Evolutionary conservation across 2,329 filamentous ascomycete species (phyloP).

Genomic region (Hirsutella minnesotensis): DNA sequence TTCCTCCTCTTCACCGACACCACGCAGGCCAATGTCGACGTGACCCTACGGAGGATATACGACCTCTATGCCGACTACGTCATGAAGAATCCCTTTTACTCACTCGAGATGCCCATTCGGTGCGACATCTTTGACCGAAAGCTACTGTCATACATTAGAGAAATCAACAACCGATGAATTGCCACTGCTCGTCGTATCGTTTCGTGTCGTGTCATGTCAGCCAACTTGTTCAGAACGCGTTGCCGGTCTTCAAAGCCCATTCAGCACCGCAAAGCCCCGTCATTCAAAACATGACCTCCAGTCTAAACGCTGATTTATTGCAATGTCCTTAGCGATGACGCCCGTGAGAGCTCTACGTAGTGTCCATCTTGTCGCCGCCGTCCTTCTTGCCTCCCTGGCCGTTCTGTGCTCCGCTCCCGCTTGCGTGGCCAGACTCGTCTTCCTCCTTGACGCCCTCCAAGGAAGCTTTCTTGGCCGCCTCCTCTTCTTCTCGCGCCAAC

Average conservation of each 20-base stretch:
- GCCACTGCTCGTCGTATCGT: too few species aligned
- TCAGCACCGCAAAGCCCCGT: too few species aligned
- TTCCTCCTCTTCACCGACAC: conserved; percentile 91
- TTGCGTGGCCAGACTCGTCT: conserved; percentile 47
- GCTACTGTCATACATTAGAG: conserved; percentile 67
- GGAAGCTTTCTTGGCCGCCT: conserved; percentile 59
- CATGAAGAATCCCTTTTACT: conserved; percentile 99
- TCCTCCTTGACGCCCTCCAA: conserved; percentile 78
- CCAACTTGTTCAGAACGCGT: too few species aligned
- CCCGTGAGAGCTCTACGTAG: conserved; percentile 33
- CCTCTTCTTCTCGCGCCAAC: conserved; percentile 64
- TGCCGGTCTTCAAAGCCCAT: too few species aligned
- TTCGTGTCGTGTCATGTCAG: too few species aligned
- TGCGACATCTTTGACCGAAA: conserved; percentile 93
- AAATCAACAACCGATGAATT: conserved; percentile 45
- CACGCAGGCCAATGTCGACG: conserved; percentile 76
- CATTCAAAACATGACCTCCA: too few species aligned
- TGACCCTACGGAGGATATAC: conserved; percentile 74
- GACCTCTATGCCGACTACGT: conserved; percentile 95
- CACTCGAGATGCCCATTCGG: conserved; percentile 90
- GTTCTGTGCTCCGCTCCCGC: conserved; percentile 26
- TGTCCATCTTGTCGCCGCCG: conserved; percentile 78
- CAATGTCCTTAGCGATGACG: too few species aligned
- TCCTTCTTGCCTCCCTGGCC: conserved; percentile 36
- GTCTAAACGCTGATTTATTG: too few species aligned